Percentiles rank a stretch among this genome's conserved stretches.
These are phyloP conservation scores for Gracilaria gracilis DNA, from an alignment of 23 red algal genomes.

Conservation along the genomic window DNA sequence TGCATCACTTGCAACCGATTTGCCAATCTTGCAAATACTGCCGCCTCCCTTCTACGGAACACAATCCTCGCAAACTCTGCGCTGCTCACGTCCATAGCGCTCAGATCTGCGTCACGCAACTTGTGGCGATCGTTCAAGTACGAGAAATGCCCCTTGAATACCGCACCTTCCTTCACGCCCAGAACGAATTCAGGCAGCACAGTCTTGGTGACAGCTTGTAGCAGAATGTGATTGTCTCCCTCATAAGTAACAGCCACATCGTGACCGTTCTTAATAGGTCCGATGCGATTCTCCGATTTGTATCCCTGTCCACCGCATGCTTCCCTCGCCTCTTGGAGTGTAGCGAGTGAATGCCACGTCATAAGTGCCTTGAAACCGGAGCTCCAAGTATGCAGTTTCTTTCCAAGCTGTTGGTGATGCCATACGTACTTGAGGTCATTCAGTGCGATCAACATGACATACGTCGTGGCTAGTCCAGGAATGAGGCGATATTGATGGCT, in stretches of 20 bases:
- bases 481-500: constrained; percentile 69
- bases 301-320: constrained; percentile 97
- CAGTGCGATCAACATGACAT: constrained; percentile 34
- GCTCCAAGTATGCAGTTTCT: constrained; percentile 91
- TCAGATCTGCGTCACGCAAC: constrained; percentile 23
- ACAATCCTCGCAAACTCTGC: constrained; percentile 48
- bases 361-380: constrained; percentile 90
- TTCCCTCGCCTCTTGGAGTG: constrained; percentile 92
- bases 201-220: constrained; percentile 85
- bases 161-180: constrained; percentile 29
- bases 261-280: constrained; percentile 65
- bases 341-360: constrained; percentile 81
- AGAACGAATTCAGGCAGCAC: constrained; percentile 53
- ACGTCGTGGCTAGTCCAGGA: constrained; percentile 62
- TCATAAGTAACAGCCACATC: constrained; percentile 86
- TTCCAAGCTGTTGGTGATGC: constrained; percentile 51
- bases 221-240: constrained; percentile 92
- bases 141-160: constrained; percentile 40
- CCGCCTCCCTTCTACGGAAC: constrained; percentile 50
- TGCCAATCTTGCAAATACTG: constrained; percentile 34
- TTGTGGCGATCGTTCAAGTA: constrained; percentile 58
- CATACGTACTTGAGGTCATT: constrained; percentile 67
- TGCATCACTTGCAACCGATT: constrained; percentile 25
- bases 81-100: constrained; percentile 5
- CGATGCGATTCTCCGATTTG: constrained; percentile 91